Conservation (phyloP, 2,329 filamentous ascomycete genomes). For the Fusarium pilosicola region DNA sequence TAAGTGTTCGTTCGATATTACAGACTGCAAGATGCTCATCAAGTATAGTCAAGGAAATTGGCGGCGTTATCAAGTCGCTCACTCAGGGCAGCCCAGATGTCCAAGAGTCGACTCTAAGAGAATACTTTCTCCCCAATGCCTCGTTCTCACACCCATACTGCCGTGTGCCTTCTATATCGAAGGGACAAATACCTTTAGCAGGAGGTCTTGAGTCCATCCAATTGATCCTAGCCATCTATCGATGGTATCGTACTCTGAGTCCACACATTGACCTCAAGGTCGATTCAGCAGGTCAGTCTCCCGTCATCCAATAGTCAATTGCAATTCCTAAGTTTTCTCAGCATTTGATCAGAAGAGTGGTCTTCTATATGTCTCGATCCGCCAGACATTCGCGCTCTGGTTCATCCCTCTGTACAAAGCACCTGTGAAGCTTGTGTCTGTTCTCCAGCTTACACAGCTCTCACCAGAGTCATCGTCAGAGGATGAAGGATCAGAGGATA, state of each 20-base stretch:
- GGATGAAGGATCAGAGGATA: conserved; percentile 20
- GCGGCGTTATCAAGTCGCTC: conserved; percentile 72
- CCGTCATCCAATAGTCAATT: accelerated
- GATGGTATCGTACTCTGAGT: conserved; percentile 86
- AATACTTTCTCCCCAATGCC: conserved; percentile 78
- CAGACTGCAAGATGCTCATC: neutral
- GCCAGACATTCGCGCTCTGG: conserved; percentile 81
- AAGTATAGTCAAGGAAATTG: conserved; percentile 66
- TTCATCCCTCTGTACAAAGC: conserved; percentile 79
- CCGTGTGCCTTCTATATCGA: conserved; percentile 67
- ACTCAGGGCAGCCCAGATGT: conserved; percentile 72
- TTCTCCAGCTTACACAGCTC: conserved; percentile 68
- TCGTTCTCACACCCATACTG: conserved; percentile 84
- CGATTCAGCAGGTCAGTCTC: conserved; percentile 60
- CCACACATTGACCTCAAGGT: conserved; percentile 76
- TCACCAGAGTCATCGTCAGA: conserved; percentile 43
- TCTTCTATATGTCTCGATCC: conserved; percentile 78
- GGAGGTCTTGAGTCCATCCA: conserved; percentile 68
- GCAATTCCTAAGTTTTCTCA: conserved; percentile 42
- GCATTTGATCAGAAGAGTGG: conserved; percentile 74
- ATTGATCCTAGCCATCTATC: conserved; percentile 75
- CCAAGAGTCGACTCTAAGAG: conserved; percentile 72
- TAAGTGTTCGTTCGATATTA: conserved; percentile 25
- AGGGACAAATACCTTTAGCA: conserved; percentile 53
- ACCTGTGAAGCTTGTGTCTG: conserved; percentile 73